Base-by-base conservation (phyloP, 257 asterid species). In the Gentiana macrophylla region DNA sequence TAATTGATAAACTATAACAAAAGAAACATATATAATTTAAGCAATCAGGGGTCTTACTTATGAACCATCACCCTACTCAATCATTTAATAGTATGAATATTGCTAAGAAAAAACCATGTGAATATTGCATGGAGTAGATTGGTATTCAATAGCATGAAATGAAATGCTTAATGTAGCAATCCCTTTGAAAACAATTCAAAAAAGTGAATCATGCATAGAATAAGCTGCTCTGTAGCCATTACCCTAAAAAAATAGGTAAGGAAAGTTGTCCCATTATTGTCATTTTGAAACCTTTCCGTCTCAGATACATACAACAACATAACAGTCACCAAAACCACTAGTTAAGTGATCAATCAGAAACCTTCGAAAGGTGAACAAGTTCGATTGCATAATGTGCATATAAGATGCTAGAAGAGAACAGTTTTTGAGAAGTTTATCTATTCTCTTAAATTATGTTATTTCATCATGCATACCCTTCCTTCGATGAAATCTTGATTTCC, bases 401-500 rank as follows among this genome's bases (percentile, higher is more conserved):
- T 10, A 61, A 61, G 33, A 32, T 34, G 11, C 15, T 32, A n/a
- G 8, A 33, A 55, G 50, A 46, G 34, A 56, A 35, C 11, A 56
- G 8, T 37, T 6, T 13, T 37, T 35, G 37, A 32, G 38, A 54
- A 56, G 48, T 3, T 49, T 61, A 13, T 44, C 13, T 33, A 36
- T 36, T 37, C 12, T 32, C 56, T 53, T 13, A 55, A 47, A 56
- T 66, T 52, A 60, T 7, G 11, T 37, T 49, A 32, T 33, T 50
- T 7, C 35, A 52, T 57, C 35, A 65, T 53, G 2, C 88, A 67
- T 86, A 92, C 97, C 88, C 98, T 78, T 72, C 97, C 98, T 83
- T 92, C 97, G 66, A 92, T 88, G 51, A 88, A 81, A 65, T 91
- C 98, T 62, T 85, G 90, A 70, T 89, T 91, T 76, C 98, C 98